phyloP scores from a whole-genome alignment of 495 filamentous ascomycete genomes.

The Halenospora varia region DNA sequence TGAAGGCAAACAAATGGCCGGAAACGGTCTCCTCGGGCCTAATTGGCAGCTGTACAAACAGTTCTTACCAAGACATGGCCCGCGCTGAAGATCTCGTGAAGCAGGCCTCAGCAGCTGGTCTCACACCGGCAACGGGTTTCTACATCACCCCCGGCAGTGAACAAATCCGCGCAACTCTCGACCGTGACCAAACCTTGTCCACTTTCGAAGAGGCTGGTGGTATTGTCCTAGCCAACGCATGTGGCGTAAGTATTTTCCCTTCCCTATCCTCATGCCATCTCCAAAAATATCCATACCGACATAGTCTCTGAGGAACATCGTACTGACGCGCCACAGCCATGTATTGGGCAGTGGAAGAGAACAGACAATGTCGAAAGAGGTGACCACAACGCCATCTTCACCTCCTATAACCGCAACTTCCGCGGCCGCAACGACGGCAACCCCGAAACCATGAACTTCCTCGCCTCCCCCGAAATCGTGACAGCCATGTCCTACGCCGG shows the following conservation, averaged over 20 bases:
- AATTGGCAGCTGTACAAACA: slow-evolving; percentile 98
- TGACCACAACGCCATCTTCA: slow-evolving; percentile 90
- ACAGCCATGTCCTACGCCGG: slow-evolving; percentile 94
- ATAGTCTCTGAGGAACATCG: too few species aligned
- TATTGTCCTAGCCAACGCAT: slow-evolving; percentile 89
- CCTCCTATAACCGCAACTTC: slow-evolving; percentile 98
- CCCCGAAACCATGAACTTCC: slow-evolving; percentile 95
- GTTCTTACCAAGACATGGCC: slow-evolving; percentile 97
- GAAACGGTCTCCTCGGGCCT: slow-evolving; percentile 84
- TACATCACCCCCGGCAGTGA: slow-evolving; percentile 96
- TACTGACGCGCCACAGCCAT: slow-evolving; percentile 3
- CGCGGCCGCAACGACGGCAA: slow-evolving; percentile 96
- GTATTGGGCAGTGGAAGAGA: slow-evolving; percentile 92
- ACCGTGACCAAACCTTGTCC: slow-evolving; percentile 75
- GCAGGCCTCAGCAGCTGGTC: slow-evolving; percentile 78
- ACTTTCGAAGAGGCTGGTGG: slow-evolving; percentile 89
- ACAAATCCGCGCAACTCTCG: slow-evolving; percentile 91
- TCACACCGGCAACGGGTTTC: slow-evolving; percentile 86
- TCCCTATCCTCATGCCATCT: not conserved
- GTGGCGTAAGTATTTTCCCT: slow-evolving; percentile 67
- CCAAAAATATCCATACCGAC: slow-evolving; percentile 13
- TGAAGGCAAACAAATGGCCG: slow-evolving; percentile 83
- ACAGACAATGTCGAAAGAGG: slow-evolving; percentile 80
- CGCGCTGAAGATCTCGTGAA: slow-evolving; percentile 87
- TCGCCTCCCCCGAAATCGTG: slow-evolving; percentile 92